Evolutionary conservation across 352 stramenopile genomes (phyloP), one percentile per base, ranked within the genome.

Genomic region (Phytophthora hybrid): DNA sequence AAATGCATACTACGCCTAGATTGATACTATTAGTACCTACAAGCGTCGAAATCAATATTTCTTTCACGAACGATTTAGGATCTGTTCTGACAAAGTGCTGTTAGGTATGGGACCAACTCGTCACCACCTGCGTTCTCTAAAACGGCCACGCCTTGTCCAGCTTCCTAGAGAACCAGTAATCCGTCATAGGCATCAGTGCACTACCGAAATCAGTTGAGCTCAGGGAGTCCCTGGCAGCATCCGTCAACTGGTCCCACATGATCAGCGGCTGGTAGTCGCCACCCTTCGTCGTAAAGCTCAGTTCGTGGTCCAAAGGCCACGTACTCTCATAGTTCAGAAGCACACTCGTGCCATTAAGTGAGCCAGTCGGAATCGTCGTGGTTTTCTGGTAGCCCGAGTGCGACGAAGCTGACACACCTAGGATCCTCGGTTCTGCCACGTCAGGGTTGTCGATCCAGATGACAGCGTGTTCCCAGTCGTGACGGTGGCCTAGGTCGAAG

Each of bases 391-490:
- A 71, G 9, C 44, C 55, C 8, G 4, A 18, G 34, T 71, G 64
- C 1, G 54, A 47, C 4, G 64, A 71, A 6, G 41, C 46, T 16
- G 55, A 59, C 7, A 65, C 64, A 5, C 29, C 64, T 8, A 72
- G 23, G 21, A 72, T 72, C 49, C 39, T 63, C 1, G 65, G 57
- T 4, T 49, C 10, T 2, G 31, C 18, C 3, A 71, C 31, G 18
- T 55, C 56, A 5, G 64, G 64, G 52, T 76, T 69, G 67, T 80
- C 66, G 67, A 82, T 69, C 78, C 78, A 85, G 14, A 85, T 59
- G 4, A 85, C 61, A n/a, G 78, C 61, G 65, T 85, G 71, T 34
- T 81, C 75, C 72, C 75, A 85, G 62, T 85, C 72, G 51, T 85
- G 78, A 51, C 75, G 78, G 57, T 85, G 75, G 10, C 78, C 78